Base-by-base conservation (phyloP, 495 filamentous ascomycete genomes). In the Penicillium paradoxum region DNA sequence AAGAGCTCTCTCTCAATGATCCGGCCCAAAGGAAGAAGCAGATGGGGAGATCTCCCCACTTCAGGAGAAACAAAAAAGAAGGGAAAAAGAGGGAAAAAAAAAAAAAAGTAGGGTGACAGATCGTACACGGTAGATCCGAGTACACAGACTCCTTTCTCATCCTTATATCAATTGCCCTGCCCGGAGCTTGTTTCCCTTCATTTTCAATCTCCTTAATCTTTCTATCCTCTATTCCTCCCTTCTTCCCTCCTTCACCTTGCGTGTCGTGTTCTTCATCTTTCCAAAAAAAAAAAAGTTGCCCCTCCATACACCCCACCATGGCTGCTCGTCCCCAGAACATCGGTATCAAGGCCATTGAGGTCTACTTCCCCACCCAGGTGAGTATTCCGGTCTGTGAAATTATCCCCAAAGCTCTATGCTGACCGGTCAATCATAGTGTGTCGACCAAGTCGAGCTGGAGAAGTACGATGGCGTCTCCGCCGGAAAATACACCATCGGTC, bases 311-410 rank as follows among this genome's bases (percentile, higher is more conserved):
- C 65, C 57, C 60, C 74, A 85, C 59, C 61, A 97, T 96, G 93
- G 83, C 89, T 64, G 64, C 88, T 58, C 88, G 90, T 70, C 89
- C 93, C 53, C 85, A 92, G 72, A 97, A 97, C 76, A 88, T 98
- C 68, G 93, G 93, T 83, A 96, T 98, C 73, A 98, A 97, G 81
- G 93, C 89, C 90, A 93, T 98, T 74, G 93, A 97, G 78, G 86
- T 98, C 70, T 98, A 98, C 76, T 95, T 95, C 70, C 93, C 93
- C 49, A 89, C 81, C 70, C 93, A 96, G 84, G 93, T 96, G 74
- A 54, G 87, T 73, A 43, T 22, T 18, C 17, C 7, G n/a, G 19
- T 2, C 45, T 27, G 15, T 14, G 2, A 7, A 27, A 27, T 27
- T 3, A 7, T 36, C 10, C 25, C 1, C 34, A 3, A 15, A 17